Evolutionary conservation across 257 asterid genomes (phyloP).

Genomic region (Henckelia pumila): DNA sequence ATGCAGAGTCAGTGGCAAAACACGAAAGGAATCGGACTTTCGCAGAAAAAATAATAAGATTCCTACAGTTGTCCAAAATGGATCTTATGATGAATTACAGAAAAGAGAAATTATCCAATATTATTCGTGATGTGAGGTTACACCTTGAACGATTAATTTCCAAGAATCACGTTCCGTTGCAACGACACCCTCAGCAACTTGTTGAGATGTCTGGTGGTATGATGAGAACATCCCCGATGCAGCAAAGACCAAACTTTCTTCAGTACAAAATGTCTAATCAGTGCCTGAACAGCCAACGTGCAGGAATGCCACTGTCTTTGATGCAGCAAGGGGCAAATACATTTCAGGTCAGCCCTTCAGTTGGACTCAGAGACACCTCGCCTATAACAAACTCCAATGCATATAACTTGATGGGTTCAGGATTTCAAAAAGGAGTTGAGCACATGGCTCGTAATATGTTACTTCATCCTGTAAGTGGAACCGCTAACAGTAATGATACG

Average conservation of each 20-base stretch:
- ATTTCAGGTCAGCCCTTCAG: conserved; percentile 30
- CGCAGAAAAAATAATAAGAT: neutral
- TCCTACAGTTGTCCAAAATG: conserved; percentile 28
- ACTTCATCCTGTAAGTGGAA: conserved; percentile 25
- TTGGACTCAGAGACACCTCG: conserved; percentile 21
- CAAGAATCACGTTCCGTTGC: conserved; percentile 2
- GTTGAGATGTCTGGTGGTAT: conserved; percentile 26
- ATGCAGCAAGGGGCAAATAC: conserved; percentile 29
- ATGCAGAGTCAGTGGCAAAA: conserved; percentile 13
- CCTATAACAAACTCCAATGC: conserved; percentile 8
- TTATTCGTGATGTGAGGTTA: conserved; percentile 11
- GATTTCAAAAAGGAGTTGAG: conserved; percentile 25
- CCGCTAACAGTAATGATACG: conserved; percentile 19
- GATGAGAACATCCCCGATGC: conserved; percentile 28
- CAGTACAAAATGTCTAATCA: conserved; percentile 19
- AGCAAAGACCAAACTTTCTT: conserved; percentile 27
- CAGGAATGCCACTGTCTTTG: conserved; percentile 19
- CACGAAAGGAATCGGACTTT: conserved; percentile 7
- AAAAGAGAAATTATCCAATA: conserved; percentile 27
- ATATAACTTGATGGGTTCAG: conserved; percentile 24
- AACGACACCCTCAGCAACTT: conserved; percentile 25
- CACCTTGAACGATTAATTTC: neutral
- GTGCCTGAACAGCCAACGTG: conserved; percentile 1
- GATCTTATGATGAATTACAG: conserved; percentile 19
- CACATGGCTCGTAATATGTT: conserved; percentile 25